A percentile compares a stretch with the other conserved stretches of the same genome.
These are phyloP conservation scores for Immersiella caudata DNA, from an alignment of 495 filamentous ascomycete genomes.

Conservation along the genomic window DNA sequence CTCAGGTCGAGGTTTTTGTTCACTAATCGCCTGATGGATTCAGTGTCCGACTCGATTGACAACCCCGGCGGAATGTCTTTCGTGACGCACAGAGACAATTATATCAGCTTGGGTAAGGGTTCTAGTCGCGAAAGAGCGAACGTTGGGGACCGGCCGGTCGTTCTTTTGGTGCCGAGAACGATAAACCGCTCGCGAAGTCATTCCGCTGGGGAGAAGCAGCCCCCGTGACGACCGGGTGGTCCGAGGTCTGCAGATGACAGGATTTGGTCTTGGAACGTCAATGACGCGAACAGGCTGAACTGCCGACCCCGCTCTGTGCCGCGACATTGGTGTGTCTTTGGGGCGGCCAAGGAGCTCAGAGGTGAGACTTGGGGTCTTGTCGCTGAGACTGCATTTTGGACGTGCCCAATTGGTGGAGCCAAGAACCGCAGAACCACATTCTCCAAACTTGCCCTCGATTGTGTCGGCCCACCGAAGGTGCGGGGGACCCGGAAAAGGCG, in stretches of 20 bases:
- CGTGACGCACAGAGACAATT: neutral
- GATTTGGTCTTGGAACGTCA: conserved; percentile 6
- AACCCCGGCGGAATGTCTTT: neutral
- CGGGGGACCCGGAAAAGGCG: too few relatives aligned
- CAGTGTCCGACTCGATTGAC: neutral
- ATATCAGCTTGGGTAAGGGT: neutral
- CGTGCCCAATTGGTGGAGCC: too few relatives aligned
- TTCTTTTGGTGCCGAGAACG: conserved; percentile 19
- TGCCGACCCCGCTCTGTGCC: conserved; percentile 29
- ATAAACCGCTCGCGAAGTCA: neutral
- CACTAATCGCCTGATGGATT: neutral
- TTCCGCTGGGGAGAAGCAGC: neutral
- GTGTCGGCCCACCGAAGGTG: too few relatives aligned
- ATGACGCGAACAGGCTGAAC: conserved; percentile 27
- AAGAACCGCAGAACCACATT: too few relatives aligned
- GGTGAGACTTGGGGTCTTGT: neutral
- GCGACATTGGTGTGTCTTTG: conserved; percentile 16
- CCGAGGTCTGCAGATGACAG: conserved; percentile 4
- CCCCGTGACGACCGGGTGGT: neutral
- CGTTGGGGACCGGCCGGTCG: conserved; percentile 5
- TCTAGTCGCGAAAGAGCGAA: neutral
- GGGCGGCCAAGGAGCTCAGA: neutral
- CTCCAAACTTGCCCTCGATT: too few relatives aligned
- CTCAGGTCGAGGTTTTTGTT: neutral
- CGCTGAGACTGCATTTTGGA: neutral